Percentiles rank a stretch among this genome's conserved stretches.
These are phyloP conservation scores for Hypholoma fasciculare DNA, from an alignment of 768 basidiomycete species.

Conservation along the genomic window DNA sequence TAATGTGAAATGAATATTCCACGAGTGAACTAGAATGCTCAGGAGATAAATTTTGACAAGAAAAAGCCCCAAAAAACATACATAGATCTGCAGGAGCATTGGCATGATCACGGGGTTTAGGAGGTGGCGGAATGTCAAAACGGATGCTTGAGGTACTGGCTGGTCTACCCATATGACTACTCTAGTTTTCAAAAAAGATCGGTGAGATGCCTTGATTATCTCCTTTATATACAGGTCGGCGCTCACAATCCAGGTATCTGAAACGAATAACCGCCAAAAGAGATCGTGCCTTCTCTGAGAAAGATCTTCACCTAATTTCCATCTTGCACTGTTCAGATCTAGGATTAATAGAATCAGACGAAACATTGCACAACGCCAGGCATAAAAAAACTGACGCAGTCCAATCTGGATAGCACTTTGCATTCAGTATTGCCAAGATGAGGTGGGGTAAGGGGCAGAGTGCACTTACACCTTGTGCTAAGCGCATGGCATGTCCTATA, in stretches of 20 bases:
- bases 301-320: slow-evolving; percentile 50
- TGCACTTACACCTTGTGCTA: slow-evolving; percentile 57
- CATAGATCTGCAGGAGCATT: not conserved
- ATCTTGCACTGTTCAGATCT: slow-evolving; percentile 64
- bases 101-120: slow-evolving; percentile 16
- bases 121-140: slow-evolving; percentile 58
- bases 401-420: slow-evolving; percentile 34
- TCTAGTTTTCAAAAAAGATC: slow-evolving; percentile 33
- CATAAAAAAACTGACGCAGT: slow-evolving; percentile 42
- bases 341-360: not conserved
- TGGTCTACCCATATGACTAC: slow-evolving; percentile 62
- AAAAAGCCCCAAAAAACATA: no score
- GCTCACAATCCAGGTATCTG: slow-evolving; percentile 62
- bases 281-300: slow-evolving; percentile 50
- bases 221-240: no score
- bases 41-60: not conserved
- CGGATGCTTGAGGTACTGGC: slow-evolving; percentile 51
- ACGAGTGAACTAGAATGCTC: slow-evolving; percentile 44
- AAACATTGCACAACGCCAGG: not conserved
- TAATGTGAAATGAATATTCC: slow-evolving; percentile 55
- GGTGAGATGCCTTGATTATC: no score
- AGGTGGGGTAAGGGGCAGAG: not conserved
- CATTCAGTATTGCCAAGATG: no score
- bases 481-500: slow-evolving; percentile 57
- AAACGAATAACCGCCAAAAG: slow-evolving; percentile 70